A percentile compares a stretch with the other conserved stretches of the same genome.
These are phyloP conservation scores for Aspergillus diversus DNA, from an alignment of 495 filamentous ascomycete genomes.

Conservation along the genomic window DNA sequence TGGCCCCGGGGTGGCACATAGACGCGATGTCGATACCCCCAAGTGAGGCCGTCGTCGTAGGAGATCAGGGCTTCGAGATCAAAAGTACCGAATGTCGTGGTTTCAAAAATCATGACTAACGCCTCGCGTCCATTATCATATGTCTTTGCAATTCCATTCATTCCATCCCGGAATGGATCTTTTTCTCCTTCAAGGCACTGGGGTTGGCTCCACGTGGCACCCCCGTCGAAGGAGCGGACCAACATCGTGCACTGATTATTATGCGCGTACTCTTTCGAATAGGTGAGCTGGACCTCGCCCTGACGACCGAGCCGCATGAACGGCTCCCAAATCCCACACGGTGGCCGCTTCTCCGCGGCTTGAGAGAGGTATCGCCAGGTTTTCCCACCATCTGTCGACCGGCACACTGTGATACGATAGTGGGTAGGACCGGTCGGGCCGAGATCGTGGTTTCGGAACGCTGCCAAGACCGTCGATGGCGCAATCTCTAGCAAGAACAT, in stretches of 20 bases:
- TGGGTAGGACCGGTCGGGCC: conserved; percentile 41
- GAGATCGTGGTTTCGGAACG: conserved; percentile 64
- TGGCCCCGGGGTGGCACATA: conserved; percentile 48
- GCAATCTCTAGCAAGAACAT: conserved; percentile 57
- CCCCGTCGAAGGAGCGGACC: conserved; percentile 58
- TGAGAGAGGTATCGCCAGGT: conserved; percentile 60
- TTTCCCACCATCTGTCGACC: conserved; percentile 55
- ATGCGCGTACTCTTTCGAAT: conserved; percentile 56
- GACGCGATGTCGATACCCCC: conserved; percentile 54
- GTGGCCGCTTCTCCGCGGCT: conserved; percentile 45
- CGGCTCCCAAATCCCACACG: conserved; percentile 63
- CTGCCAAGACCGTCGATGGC: conserved; percentile 52
- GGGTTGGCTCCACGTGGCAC: conserved; percentile 51
- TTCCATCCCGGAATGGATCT: conserved; percentile 58
- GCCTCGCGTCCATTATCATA: conserved; percentile 46
- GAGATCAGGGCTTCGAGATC: conserved; percentile 59
- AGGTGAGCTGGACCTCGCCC: conserved; percentile 60
- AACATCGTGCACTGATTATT: conserved; percentile 65
- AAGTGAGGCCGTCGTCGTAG: conserved; percentile 59
- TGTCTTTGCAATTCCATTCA: conserved; percentile 58
- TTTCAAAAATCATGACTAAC: conserved; percentile 64
- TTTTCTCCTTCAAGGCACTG: conserved; percentile 51
- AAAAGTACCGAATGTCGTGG: conserved; percentile 52
- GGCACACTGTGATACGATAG: conserved; percentile 66
- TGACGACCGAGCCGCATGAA: conserved; percentile 56